Base-by-base conservation (phyloP, 2,329 filamentous ascomycete genomes). In the Pseudogymnoascus sp. region DNA sequence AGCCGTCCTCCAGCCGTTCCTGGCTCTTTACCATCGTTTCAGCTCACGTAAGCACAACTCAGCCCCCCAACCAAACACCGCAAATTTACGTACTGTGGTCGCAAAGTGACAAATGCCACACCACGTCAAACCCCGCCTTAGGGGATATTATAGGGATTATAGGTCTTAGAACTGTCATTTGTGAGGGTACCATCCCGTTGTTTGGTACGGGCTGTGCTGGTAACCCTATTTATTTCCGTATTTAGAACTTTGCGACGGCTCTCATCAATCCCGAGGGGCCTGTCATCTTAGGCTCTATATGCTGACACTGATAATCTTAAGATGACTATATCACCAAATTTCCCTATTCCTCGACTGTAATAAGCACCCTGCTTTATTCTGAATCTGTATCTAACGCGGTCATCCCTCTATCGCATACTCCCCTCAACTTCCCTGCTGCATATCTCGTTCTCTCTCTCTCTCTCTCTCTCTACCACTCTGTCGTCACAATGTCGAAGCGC, bases 401-500 rank as follows among this genome's bases (percentile, higher is more conserved):
- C 45, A 31, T 33, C 14, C 25, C n/a, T 31, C 45, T 31, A 3
- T 31, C 45, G 25, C 45, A 55, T 55, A 31, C 45, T 18, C 11
- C 16, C n/a, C 8, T 31, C 25, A 18, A 31, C 45, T 31, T 55
- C 25, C n/a, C 25, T 16, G 25, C 25, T 55, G 25, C 16, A 55
- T 31, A 31, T 55, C 18, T 18, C 25, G 2, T 18, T 18, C 43
- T 12, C 25, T 45, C 21, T 23, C 21, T 23, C 41, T 18, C 25
- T 45, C 41, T 33, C 25, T 31, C 41, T 33, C 25, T 31, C 23
- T 33, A 14, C 14, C 58, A 11, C 4, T 9, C 45, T 31, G 21
- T 18, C 59, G 18, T 60, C 72, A 77, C 67, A 62, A 90, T 92
- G 88, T 85, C 85, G 58, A 90, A 87, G 76, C 82, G 86, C 66